Conservation (phyloP, 805 yeast species). For the Candida orba region DNA sequence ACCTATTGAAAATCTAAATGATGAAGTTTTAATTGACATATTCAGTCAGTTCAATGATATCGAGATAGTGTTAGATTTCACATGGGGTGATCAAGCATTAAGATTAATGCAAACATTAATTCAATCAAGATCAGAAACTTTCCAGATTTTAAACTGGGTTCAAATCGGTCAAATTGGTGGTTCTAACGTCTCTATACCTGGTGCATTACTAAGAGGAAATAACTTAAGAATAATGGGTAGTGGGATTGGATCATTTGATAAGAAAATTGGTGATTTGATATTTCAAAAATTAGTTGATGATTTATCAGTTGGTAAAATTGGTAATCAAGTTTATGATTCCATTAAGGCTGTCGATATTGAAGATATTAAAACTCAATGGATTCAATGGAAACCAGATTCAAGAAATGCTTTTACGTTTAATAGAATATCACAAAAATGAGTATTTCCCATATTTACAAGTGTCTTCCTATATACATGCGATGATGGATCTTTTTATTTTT, state of each 20-base stretch:
- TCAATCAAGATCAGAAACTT: conserved; percentile 2
- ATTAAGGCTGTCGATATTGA: neutral
- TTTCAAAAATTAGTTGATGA: neutral
- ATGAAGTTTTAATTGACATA: neutral
- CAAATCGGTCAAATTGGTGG: conserved; percentile 13
- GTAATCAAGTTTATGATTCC: neutral
- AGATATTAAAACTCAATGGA: conserved; percentile 6
- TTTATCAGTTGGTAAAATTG: conserved; percentile 2
- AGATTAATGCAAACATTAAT: neutral
- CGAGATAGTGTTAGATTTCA: conserved; percentile 9
- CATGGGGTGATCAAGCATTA: conserved; percentile 8
- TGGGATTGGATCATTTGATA: conserved; percentile 9
- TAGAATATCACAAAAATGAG: neutral
- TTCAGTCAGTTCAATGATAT: neutral
- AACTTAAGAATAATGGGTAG: conserved; percentile 8
- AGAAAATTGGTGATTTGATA: neutral
- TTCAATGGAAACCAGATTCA: conserved; percentile 3
- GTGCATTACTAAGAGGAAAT: conserved; percentile 4
- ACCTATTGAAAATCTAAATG: neutral
- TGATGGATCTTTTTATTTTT: too few relatives aligned
- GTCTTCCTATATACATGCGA: too few relatives aligned
- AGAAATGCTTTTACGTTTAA: conserved; percentile 6
- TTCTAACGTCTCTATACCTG: conserved; percentile 1
- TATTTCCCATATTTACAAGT: neutral
- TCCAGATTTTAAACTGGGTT: conserved; percentile 3